A percentile compares a stretch with the other conserved stretches of the same genome.
These are phyloP conservation scores for Phytopythium sindhum DNA, from an alignment of 352 stramenopile genomes.

Conservation along the genomic window DNA sequence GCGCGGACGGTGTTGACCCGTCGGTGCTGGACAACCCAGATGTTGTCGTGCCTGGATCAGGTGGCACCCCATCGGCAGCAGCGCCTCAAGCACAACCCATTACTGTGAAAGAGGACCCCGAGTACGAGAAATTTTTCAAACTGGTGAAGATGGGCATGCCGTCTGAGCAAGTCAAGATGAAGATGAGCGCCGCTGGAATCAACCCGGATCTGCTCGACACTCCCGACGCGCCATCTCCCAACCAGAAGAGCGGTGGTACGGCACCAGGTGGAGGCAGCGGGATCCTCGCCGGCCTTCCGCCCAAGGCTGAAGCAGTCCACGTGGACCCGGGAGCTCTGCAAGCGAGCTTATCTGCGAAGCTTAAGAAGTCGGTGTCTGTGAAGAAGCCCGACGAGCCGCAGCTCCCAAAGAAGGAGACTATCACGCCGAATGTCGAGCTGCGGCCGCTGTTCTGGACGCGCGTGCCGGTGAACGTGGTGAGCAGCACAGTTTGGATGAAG, in stretches of 20 bases:
- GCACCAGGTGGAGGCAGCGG: conserved; percentile 12
- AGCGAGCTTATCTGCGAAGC: conserved; percentile 52
- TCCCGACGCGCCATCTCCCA: conserved; percentile 67
- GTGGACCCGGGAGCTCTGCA: conserved; percentile 62
- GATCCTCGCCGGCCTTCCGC: conserved; percentile 54
- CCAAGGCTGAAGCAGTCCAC: conserved; percentile 62
- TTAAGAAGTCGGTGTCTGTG: conserved; percentile 27
- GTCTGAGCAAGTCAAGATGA: conserved; percentile 91
- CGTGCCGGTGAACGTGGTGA: conserved; percentile 84
- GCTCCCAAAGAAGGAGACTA: conserved; percentile 81
- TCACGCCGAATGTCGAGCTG: conserved; percentile 87
- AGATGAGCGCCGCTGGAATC: conserved; percentile 79
- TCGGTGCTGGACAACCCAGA: conserved; percentile 87
- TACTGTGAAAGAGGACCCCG: conserved; percentile 90
- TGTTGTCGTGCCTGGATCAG: conserved; percentile 68
- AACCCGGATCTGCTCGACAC: conserved; percentile 66
- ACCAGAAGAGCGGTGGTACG: conserved; percentile 32
- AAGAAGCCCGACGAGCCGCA: conserved; percentile 67
- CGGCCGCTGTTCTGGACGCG: conserved; percentile 88
- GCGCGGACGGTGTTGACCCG: conserved; percentile 88
- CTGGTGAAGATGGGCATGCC: conserved; percentile 90
- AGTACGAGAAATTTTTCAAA: conserved; percentile 96
- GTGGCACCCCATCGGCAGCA: conserved; percentile 11
- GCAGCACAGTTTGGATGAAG: conserved; percentile 86
- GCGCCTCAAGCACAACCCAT: conserved; percentile 21